Base-by-base conservation (phyloP, 129 eudicot genomes). In the Calendula officinalis region DNA sequence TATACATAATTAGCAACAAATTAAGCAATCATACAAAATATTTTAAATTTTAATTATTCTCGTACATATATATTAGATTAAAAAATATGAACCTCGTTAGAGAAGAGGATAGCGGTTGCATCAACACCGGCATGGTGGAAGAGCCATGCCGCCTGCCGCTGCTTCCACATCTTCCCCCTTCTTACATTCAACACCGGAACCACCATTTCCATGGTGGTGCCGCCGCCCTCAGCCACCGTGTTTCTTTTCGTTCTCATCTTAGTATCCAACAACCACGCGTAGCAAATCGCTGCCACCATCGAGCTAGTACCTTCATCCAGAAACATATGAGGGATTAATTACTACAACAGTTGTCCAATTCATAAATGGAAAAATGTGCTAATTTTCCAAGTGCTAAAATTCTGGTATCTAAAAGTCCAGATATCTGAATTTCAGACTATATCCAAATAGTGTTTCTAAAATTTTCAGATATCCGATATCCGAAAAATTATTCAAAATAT, bases 81-180 rank as follows among this genome's bases (percentile, higher is more conserved):
- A 37, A 41, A 39, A 53, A 32, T 7, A 69, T 30, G 5, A 68
- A 84, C 96, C 96, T 88, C 96, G 56, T 88, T 84, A 8, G 92
- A 66, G 57, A 88, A 88, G 52, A 88, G 83, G 63, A 84, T 66
- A 43, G 87, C 68, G 16, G 86, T 8, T 34, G 89, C 92, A 70
- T 88, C 89, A 6, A 88, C 51, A 0, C 92, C 89, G 8, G 78
- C 89, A 67, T 84, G 86, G 74, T 88, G 89, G 66, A 88, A 88
- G 27, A 88, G 82, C 96, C 96, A 82, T 2, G 96, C 92, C 0
- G 85, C 89, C 50, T 88, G 96, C 32, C 74, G 79, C 56, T 84
- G 92, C 81, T 80, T 88, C 96, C 92, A 88, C 92, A 88, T 88
- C 74, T 82, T 84, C 38, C 77, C 85, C 77, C 96, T 82, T 52